These are phyloP conservation scores for Elsinoe australis DNA, from an alignment of 2,329 filamentous ascomycete genomes.

Conservation along the genomic window DNA sequence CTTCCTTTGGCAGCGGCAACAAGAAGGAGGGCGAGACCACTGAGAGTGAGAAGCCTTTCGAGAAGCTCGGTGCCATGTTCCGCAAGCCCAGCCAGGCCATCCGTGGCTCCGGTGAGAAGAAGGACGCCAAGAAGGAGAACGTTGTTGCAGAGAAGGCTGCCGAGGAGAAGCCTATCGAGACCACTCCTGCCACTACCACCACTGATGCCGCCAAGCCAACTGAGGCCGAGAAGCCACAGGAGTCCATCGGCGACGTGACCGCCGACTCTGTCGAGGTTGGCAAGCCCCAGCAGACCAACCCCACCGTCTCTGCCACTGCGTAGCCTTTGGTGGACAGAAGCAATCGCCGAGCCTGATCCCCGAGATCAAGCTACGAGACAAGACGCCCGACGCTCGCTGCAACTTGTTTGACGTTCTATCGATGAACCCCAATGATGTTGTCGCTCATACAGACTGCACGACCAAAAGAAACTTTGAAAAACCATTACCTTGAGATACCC, in stretches of 20 bases:
- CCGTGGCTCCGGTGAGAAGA: slow-evolving; percentile 32
- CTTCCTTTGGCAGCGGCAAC: slow-evolving; percentile 19
- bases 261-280: slow-evolving; percentile 26
- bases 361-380: slow-evolving; percentile 10
- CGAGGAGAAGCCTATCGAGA: slow-evolving; percentile 23
- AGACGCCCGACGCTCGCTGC: slow-evolving; percentile 20
- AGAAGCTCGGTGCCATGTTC: slow-evolving; percentile 29
- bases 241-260: slow-evolving; percentile 28
- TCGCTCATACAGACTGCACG: slow-evolving; percentile 13
- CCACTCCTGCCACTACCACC: slow-evolving; percentile 12
- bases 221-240: slow-evolving; percentile 21
- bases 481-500: slow-evolving; percentile 13
- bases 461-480: slow-evolving; percentile 2
- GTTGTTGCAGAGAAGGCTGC: slow-evolving; percentile 31
- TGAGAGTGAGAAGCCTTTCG: slow-evolving; percentile 23
- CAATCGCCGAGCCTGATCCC: slow-evolving; percentile 11
- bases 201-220: slow-evolving; percentile 15
- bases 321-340: slow-evolving; percentile 24
- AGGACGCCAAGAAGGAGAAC: slow-evolving; percentile 33
- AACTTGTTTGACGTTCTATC: slow-evolving; percentile 20
- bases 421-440: too few species aligned
- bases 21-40: slow-evolving; percentile 24
- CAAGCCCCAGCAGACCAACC: slow-evolving; percentile 25
- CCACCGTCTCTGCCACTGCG: slow-evolving; percentile 29
- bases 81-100: slow-evolving; percentile 37